phyloP scores from a whole-genome alignment of 768 basidiomycete species.

The Cytidiella melzeri region DNA sequence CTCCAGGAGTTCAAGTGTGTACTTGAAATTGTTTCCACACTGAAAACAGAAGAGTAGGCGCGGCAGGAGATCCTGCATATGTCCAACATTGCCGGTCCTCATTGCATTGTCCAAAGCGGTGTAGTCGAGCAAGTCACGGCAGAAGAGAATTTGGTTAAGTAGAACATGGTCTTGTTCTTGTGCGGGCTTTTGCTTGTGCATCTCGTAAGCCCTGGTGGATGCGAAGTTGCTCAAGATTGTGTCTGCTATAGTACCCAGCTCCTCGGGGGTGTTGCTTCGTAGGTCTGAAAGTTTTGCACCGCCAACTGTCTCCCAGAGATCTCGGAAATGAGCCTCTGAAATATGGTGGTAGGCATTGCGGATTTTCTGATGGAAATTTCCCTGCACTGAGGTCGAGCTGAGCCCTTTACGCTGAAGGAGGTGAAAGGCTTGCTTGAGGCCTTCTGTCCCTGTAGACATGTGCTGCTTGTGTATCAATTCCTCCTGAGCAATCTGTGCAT shows the following conservation, averaged over 20 bases:
- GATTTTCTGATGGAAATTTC: constrained; percentile 22
- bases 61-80: constrained; percentile 21
- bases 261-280: constrained; percentile 17
- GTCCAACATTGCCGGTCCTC: constrained; percentile 25
- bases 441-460: constrained; percentile 18
- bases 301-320: constrained; percentile 25
- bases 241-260: constrained; percentile 24
- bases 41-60: constrained; percentile 21
- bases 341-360: constrained; percentile 32
- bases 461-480: constrained; percentile 38
- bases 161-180: constrained; percentile 23
- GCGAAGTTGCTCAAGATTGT: constrained; percentile 23
- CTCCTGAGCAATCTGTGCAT: constrained; percentile 34
- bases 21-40: constrained; percentile 23
- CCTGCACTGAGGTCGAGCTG: constrained; percentile 7
- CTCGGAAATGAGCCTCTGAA: constrained; percentile 32
- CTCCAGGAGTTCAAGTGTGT: constrained; percentile 23
- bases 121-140: constrained; percentile 28
- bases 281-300: constrained; percentile 26
- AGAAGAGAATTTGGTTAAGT: constrained; percentile 29
- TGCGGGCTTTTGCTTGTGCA: constrained; percentile 8
- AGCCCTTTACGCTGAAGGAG: constrained; percentile 21
- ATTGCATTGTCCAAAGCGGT: constrained; percentile 31
- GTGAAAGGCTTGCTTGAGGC: constrained; percentile 19
- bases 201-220: constrained; percentile 25